Percentiles rank a stretch among this genome's conserved stretches.
Evolutionary conservation across 2,329 filamentous ascomycete species (phyloP).

Genomic region (Clonostachys solani): DNA sequence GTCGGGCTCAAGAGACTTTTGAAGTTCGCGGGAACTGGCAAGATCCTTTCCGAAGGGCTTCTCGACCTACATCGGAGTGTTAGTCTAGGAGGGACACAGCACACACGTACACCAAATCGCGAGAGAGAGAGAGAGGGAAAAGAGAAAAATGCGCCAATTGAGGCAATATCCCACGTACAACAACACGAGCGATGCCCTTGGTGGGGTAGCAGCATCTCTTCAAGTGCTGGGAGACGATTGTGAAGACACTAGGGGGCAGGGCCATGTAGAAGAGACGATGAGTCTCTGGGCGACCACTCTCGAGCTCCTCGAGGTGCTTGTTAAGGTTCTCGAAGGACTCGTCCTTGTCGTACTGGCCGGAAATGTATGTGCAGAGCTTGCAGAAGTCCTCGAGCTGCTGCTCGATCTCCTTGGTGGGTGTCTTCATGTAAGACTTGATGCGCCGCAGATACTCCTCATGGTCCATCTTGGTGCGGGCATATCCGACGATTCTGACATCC

Average conservation of each 20-base stretch:
- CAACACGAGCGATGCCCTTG: slow-evolving; percentile 86
- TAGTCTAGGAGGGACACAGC: slow-evolving; percentile 5
- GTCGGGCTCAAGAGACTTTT: slow-evolving; percentile 91
- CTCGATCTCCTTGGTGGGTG: slow-evolving; percentile 94
- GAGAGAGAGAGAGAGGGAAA: background rate
- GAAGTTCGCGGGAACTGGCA: slow-evolving; percentile 86
- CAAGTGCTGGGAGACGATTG: slow-evolving; percentile 91
- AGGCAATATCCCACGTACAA: slow-evolving; percentile 55
- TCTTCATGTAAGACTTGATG: slow-evolving; percentile 98
- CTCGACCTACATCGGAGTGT: slow-evolving; percentile 65
- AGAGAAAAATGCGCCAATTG: background rate
- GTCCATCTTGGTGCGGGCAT: slow-evolving; percentile 99
- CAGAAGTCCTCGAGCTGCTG: slow-evolving; percentile 91
- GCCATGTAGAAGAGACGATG: slow-evolving; percentile 99
- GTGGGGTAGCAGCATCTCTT: slow-evolving; percentile 96
- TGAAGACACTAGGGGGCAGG: slow-evolving; percentile 95
- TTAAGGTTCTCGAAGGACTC: slow-evolving; percentile 86
- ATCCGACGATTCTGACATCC: slow-evolving; percentile 95
- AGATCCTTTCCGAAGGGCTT: slow-evolving; percentile 99
- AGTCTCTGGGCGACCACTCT: slow-evolving; percentile 76
- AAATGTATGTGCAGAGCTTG: slow-evolving; percentile 83
- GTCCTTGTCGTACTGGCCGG: slow-evolving; percentile 97
- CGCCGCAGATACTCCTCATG: slow-evolving; percentile 90
- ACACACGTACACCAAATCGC: background rate
- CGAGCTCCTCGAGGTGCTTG: slow-evolving; percentile 80